A percentile compares a stretch with the other conserved stretches of the same genome.
Conservation (phyloP, 768 basidiomycete species). For the Strobilomyces dryophilus region DNA sequence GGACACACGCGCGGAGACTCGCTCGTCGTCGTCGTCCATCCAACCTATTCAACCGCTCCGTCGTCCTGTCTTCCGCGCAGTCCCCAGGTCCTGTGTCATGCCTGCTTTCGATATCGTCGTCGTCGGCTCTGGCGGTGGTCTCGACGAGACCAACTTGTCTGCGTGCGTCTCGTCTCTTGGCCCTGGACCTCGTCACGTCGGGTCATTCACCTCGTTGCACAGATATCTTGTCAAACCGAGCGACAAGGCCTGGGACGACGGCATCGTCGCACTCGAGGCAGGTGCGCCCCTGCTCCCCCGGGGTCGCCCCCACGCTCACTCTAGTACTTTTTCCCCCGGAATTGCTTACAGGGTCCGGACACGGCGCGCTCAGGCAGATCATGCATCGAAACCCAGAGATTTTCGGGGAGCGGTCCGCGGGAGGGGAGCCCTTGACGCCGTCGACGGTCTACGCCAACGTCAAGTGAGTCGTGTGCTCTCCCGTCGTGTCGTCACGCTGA, state of each 20-base stretch:
- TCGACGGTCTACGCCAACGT: constrained; percentile 30
- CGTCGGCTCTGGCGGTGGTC: constrained; percentile 85
- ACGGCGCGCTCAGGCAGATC: constrained; percentile 69
- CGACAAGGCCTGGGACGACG: constrained; percentile 67
- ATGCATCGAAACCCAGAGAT: constrained; percentile 52
- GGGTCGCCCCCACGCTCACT: not conserved
- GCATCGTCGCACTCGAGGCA: constrained; percentile 82
- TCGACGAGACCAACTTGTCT: constrained; percentile 84
- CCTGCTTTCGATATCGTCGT: constrained; percentile 68
- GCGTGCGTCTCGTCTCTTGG: constrained; percentile 47
- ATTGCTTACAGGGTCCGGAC: constrained; percentile 63
- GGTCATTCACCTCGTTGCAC: constrained; percentile 10
- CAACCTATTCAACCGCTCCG: not conserved
- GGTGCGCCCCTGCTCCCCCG: constrained; percentile 41
- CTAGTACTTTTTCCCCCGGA: not conserved
- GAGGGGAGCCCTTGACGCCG: constrained; percentile 16
- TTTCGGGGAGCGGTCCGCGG: constrained; percentile 35
- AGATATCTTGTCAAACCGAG: constrained; percentile 88
- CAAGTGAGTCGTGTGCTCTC: constrained; percentile 21
- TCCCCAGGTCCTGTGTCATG: constrained; percentile 24
- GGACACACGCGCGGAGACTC: not conserved
- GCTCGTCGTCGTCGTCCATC: not conserved
- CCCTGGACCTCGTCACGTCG: not conserved
- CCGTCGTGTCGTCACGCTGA: not conserved
- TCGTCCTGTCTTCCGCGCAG: too few species aligned